These are phyloP conservation scores for Hygrophorus pudorinus DNA, from an alignment of 768 basidiomycete genomes.

Conservation along the genomic window DNA sequence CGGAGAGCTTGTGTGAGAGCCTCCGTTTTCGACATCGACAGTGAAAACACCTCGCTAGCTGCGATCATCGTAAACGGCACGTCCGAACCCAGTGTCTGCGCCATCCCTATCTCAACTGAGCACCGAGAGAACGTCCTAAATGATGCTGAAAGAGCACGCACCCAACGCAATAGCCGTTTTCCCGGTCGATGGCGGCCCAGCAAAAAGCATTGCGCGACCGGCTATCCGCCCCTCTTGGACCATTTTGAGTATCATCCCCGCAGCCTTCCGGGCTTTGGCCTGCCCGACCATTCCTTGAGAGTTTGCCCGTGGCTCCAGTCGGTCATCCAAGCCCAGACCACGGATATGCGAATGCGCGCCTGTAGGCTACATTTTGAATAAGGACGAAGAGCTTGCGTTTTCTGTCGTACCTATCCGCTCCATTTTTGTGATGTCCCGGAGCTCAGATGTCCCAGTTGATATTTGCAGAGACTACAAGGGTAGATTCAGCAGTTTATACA, in stretches of 20 bases:
- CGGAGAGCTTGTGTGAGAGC: conserved; percentile 95
- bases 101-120: conserved; percentile 62
- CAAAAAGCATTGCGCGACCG: conserved; percentile 92
- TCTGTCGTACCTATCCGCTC: conserved; percentile 68
- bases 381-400: neutral
- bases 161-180: conserved; percentile 98
- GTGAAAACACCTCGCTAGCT: conserved; percentile 94
- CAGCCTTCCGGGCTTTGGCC: conserved; percentile 91
- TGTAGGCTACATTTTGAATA: conserved; percentile 19
- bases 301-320: conserved; percentile 80
- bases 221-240: conserved; percentile 94
- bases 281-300: conserved; percentile 98
- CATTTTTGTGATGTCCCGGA: conserved; percentile 86
- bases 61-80: conserved; percentile 98
- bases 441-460: conserved; percentile 64
- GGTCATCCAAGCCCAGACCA: conserved; percentile 87
- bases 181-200: conserved; percentile 93
- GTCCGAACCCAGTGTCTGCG: conserved; percentile 86
- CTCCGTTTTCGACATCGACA: conserved; percentile 98
- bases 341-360: conserved; percentile 93
- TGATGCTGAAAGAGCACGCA: conserved; percentile 25
- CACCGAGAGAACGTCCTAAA: conserved; percentile 14
- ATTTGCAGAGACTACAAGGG: conserved; percentile 54
- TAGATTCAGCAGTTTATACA: neutral
- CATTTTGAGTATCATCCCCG: conserved; percentile 97